A percentile compares a stretch with the other conserved stretches of the same genome.
Evolutionary conservation across 1,284 basidiomycete species (phyloP).

Genomic region (Peniophora sp.): DNA sequence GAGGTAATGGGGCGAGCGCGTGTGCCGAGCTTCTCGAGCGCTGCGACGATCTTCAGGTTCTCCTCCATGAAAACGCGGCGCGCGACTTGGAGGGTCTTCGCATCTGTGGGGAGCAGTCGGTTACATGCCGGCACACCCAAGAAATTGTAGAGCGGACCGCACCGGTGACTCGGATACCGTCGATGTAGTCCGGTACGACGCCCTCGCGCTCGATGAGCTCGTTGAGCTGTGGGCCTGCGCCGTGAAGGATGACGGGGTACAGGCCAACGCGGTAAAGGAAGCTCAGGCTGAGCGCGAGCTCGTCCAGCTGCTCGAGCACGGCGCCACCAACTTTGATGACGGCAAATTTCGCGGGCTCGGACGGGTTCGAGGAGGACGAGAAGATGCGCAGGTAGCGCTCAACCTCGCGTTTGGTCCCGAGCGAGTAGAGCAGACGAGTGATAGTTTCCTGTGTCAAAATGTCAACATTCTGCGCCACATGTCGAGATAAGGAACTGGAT

Average conservation of each 20-base stretch:
- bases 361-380: conserved; percentile 78
- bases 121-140: conserved; percentile 1
- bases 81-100: conserved; percentile 87
- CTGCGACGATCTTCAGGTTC: conserved; percentile 86
- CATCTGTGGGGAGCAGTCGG: conserved; percentile 40
- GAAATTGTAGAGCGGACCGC: conserved; percentile 17
- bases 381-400: conserved; percentile 96
- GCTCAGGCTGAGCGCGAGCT: conserved; percentile 86
- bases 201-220: conserved; percentile 86
- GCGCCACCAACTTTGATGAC: conserved; percentile 95
- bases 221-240: conserved; percentile 92
- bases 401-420: conserved; percentile 92
- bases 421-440: conserved; percentile 87
- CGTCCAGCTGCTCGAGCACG: conserved; percentile 84
- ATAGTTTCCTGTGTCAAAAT: conserved; percentile 69
- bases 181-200: conserved; percentile 89
- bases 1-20: conserved; percentile 93
- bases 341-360: conserved; percentile 84
- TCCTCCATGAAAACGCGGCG: conserved; percentile 94
- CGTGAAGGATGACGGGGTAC: conserved; percentile 91
- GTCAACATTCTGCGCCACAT: too few species aligned
- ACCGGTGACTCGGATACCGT: conserved; percentile 93
- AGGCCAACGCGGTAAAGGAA: conserved; percentile 92
- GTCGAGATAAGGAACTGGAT: too few species aligned
- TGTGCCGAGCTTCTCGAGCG: conserved; percentile 87